phyloP scores from a whole-genome alignment of 768 basidiomycete genomes.

The Kondoa subrosea region DNA sequence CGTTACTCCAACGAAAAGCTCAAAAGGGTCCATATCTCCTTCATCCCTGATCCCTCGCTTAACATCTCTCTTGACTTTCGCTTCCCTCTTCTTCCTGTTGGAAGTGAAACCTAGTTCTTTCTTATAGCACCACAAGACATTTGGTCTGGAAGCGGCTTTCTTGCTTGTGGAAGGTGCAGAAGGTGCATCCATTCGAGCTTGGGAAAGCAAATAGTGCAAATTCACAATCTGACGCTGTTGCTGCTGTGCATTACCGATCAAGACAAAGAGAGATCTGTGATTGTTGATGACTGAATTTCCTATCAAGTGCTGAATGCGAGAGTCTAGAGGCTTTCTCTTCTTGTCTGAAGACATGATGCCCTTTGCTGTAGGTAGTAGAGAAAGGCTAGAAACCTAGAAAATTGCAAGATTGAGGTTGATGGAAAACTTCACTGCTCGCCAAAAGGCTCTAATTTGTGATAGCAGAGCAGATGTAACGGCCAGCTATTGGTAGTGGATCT shows the following conservation, averaged over 20 bases:
- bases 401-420: no score
- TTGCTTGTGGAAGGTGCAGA: slow-evolving; percentile 1
- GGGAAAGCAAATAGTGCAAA: slow-evolving; percentile 82
- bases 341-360: slow-evolving; percentile 7
- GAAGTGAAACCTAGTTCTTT: slow-evolving; percentile 94
- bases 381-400: no score
- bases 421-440: no score
- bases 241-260: slow-evolving; percentile 82
- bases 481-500: no score
- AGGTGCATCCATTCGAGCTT: slow-evolving; percentile 31
- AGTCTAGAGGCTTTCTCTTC: slow-evolving; percentile 50
- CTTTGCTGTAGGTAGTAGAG: no score
- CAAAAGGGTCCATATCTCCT: slow-evolving; percentile 92
- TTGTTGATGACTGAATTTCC: slow-evolving; percentile 84
- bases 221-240: slow-evolving; percentile 91
- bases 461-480: no score
- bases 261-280: slow-evolving; percentile 83
- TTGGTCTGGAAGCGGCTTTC: slow-evolving; percentile 32
- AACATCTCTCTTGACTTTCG: slow-evolving; percentile 87
- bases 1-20: slow-evolving; percentile 95
- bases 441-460: no score
- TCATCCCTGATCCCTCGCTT: slow-evolving; percentile 84
- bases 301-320: slow-evolving; percentile 78
- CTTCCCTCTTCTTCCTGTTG: slow-evolving; percentile 91
- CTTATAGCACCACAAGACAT: slow-evolving; percentile 96